Evolutionary conservation across 1,139 yeast genomes (phyloP).

Genomic region (Sugiyamaella japonica): DNA sequence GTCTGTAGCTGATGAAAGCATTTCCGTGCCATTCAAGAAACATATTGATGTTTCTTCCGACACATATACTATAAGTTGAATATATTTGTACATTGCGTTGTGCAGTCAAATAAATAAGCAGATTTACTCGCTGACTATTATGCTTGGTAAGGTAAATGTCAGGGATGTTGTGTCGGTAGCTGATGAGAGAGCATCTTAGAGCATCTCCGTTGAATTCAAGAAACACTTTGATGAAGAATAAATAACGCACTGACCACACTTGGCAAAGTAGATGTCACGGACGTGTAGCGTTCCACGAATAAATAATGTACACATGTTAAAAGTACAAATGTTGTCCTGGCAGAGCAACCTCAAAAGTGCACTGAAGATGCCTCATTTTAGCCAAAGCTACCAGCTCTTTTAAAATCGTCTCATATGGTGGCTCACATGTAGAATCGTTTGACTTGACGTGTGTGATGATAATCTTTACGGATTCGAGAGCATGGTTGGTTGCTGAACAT

Average conservation of each 20-base stretch:
- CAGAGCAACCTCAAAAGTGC: constrained; percentile 31
- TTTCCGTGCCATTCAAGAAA: constrained; percentile 71
- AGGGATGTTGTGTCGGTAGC: too few relatives aligned
- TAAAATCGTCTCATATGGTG: constrained; percentile 25
- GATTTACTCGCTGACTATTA: background rate
- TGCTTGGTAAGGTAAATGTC: too few relatives aligned
- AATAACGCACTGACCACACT: too few relatives aligned
- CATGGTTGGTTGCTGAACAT: constrained; percentile 17
- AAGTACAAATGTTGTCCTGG: constrained; percentile 28
- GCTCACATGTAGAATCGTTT: constrained; percentile 19
- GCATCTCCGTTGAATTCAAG: too few relatives aligned
- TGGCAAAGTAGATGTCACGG: too few relatives aligned
- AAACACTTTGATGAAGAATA: too few relatives aligned
- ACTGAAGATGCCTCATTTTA: constrained; percentile 23
- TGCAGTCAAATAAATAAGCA: background rate
- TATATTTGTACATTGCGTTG: background rate
- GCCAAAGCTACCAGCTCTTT: constrained; percentile 28
- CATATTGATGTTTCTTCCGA: constrained; percentile 63
- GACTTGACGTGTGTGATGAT: constrained; percentile 77
- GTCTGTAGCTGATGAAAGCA: constrained; percentile 41
- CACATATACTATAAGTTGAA: constrained; percentile 55
- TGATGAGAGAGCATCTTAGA: too few relatives aligned
- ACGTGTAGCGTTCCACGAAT: too few relatives aligned
- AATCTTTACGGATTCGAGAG: constrained; percentile 51
- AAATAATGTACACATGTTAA: background rate